Base-by-base conservation (phyloP, 257 asterid species). In the Forsythia suspensa region DNA sequence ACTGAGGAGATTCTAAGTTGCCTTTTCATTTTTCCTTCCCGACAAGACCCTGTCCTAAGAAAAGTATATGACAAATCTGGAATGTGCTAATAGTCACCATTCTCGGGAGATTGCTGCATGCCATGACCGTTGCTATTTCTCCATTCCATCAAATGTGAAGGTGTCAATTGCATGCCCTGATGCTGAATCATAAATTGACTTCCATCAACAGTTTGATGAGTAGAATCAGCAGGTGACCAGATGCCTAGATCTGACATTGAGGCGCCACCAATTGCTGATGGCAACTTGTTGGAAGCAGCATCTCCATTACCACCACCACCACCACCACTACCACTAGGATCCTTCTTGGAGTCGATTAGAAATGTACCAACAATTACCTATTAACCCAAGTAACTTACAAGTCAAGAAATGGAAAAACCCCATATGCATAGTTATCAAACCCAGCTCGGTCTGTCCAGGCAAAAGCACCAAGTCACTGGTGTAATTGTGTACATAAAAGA, bases 331-430 rank as follows among this genome's bases (percentile, higher is more conserved):
- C 80, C 79, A 20, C 69, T 7, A 21, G 46, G 37, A 37, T 85
- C 89, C 84, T 84, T 86, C 87, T 86, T 90, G 71, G 77, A 3
- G 73, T 90, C 90, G 12, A 88, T 75, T 4, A 80, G 48, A 71
- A 90, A 90, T 52, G 91, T 77, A 20, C 91, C 92, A 69, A 86
- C 86, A 51, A 90, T 86, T 42, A 90, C 87, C 94, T 90, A 81
- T 55, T 66, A 65, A 48, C 80, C 70, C 15, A 70, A 41, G 69
- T 72, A 66, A 71, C 24, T 2, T 8, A 70, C 40, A 48, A 42
- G 43, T 24, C 41, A 37, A 24, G 12, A 70, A 39, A 18, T 20
- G 9, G 41, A 39, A 10, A n/a, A 15, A 18, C 6, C 34, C 12
- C 68, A 18, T 57, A n/a, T 57, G 48, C 55, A 4, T 18, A 4